Evolutionary conservation across 2,329 filamentous ascomycete species (phyloP).

Genomic region (Diaporthe sp.): DNA sequence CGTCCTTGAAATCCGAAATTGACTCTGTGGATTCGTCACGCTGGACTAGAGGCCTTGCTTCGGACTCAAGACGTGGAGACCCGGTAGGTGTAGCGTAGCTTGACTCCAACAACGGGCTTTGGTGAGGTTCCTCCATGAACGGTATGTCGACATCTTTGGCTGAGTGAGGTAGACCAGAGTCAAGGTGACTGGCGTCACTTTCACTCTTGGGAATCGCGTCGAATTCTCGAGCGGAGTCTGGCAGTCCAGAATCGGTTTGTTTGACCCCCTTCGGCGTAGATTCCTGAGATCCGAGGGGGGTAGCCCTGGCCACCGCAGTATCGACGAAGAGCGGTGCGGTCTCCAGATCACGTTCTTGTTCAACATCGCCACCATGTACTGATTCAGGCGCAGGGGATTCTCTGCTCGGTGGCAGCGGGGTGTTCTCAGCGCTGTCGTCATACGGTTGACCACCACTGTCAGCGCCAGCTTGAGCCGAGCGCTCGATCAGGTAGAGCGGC

Average conservation of each 20-base stretch:
- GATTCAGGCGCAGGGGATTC: slow-evolving; percentile 51
- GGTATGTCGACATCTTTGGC: background rate
- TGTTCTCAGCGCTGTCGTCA: slow-evolving; percentile 60
- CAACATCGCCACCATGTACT: slow-evolving; percentile 46
- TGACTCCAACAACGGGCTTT: slow-evolving; percentile 33
- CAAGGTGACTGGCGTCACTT: background rate
- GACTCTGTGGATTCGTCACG: slow-evolving; percentile 25
- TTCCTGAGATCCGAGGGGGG: slow-evolving; percentile 72
- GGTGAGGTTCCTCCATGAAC: slow-evolving; percentile 2
- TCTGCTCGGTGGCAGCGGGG: slow-evolving; percentile 52
- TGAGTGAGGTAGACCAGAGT: background rate
- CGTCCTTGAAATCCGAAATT: slow-evolving; percentile 16
- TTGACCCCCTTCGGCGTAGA: slow-evolving; percentile 69
- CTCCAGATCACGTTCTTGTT: slow-evolving; percentile 37
- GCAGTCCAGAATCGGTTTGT: slow-evolving; percentile 11
- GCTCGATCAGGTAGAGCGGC: slow-evolving; percentile 86
- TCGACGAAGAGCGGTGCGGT: slow-evolving; percentile 53
- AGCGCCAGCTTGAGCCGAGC: slow-evolving; percentile 50
- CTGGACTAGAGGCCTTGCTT: background rate
- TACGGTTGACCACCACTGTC: slow-evolving; percentile 35
- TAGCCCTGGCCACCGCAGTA: slow-evolving; percentile 53
- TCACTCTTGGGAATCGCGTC: background rate
- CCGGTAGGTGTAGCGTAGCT: slow-evolving; percentile 37
- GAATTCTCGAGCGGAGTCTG: slow-evolving; percentile 8
- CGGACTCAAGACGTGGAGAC: slow-evolving; percentile 5